Evolutionary conservation across 805 yeast genomes (phyloP).

Genomic region (Saccharomyces kudriavzevii): DNA sequence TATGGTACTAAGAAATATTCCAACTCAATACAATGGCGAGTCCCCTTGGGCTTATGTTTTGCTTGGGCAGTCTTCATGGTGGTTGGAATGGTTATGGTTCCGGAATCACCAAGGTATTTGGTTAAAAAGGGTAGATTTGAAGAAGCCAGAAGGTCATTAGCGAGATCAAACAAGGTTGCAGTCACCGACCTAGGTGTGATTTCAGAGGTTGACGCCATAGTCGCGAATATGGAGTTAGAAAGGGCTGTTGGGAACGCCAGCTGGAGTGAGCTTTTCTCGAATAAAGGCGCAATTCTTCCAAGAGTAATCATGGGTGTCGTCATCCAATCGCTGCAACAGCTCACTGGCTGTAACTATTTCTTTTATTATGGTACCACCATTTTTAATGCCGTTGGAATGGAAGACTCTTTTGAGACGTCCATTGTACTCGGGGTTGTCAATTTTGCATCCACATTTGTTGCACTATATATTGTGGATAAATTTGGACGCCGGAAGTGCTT

Average conservation of each 20-base stretch:
- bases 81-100: conserved; percentile 50
- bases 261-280: conserved; percentile 41
- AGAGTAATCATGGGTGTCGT: conserved; percentile 42
- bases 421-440: conserved; percentile 50
- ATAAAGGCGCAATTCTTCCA: conserved; percentile 50
- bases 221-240: conserved; percentile 54
- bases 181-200: conserved; percentile 46
- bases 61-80: conserved; percentile 31
- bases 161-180: conserved; percentile 44
- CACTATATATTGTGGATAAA: conserved; percentile 41
- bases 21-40: conserved; percentile 48
- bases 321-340: conserved; percentile 55
- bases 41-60: conserved; percentile 48
- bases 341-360: conserved; percentile 56
- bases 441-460: conserved; percentile 44
- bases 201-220: conserved; percentile 43
- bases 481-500: conserved; percentile 42
- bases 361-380: conserved; percentile 49
- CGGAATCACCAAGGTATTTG: conserved; percentile 62
- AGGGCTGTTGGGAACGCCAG: conserved; percentile 51
- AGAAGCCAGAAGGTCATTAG: conserved; percentile 51
- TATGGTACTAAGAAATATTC: conserved; percentile 38
- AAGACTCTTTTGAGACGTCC: conserved; percentile 48
- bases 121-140: conserved; percentile 45
- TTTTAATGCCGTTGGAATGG: conserved; percentile 27